Conservation (phyloP, 1,284 basidiomycete genomes). For the Ganoderma lucidum region DNA sequence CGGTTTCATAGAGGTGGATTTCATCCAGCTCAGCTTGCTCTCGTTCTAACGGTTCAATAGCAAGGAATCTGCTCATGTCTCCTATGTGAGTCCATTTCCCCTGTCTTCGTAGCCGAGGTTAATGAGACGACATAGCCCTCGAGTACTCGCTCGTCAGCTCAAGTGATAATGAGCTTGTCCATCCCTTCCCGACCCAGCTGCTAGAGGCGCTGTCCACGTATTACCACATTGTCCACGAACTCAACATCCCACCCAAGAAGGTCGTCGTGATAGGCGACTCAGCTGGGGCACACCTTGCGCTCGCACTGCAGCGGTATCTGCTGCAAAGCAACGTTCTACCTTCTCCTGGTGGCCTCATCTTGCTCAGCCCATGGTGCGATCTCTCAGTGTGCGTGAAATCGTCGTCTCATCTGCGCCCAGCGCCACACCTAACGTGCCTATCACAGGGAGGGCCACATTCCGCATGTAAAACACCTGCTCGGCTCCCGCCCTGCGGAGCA, state of each 20-base stretch:
- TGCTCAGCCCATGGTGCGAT: slow-evolving; percentile 33
- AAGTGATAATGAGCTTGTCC: background rate
- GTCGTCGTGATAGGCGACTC: slow-evolving; percentile 30
- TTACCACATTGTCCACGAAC: slow-evolving; percentile 12
- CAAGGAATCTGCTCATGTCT: slow-evolving; percentile 26
- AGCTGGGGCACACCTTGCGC: slow-evolving; percentile 28
- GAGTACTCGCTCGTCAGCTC: slow-evolving; percentile 26
- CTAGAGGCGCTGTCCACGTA: slow-evolving; percentile 30
- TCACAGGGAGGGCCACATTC: slow-evolving; percentile 17
- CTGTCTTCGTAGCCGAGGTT: background rate
- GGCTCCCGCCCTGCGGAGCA: slow-evolving; percentile 11
- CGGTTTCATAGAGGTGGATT: slow-evolving; percentile 25
- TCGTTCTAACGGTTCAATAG: slow-evolving; percentile 11
- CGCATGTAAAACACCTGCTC: slow-evolving; percentile 15
- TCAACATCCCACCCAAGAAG: slow-evolving; percentile 18
- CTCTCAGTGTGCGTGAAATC: slow-evolving; percentile 20
- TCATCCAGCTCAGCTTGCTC: background rate
- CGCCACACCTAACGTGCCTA: background rate
- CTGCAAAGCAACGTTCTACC: slow-evolving; percentile 15
- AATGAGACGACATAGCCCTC: slow-evolving; percentile 15
- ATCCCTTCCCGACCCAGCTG: slow-evolving; percentile 26
- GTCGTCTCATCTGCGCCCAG: background rate
- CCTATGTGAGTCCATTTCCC: slow-evolving; percentile 16
- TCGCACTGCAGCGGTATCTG: slow-evolving; percentile 27
- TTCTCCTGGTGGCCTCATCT: slow-evolving; percentile 19